Conservation (phyloP, 768 basidiomycete genomes). For the Tremella fuciformis region DNA sequence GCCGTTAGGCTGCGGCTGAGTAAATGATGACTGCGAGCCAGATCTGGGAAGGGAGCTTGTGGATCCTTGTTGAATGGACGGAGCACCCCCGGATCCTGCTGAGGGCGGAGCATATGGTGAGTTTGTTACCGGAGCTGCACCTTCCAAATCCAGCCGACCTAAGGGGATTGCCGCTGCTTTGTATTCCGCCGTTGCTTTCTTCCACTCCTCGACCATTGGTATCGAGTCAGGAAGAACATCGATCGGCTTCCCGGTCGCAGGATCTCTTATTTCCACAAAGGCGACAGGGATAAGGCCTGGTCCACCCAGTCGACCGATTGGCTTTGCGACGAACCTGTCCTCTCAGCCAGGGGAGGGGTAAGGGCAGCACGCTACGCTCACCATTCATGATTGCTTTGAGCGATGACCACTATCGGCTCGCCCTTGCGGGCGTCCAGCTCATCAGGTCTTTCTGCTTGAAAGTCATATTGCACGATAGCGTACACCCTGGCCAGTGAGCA, state of each 20-base stretch:
- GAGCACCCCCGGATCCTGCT: background rate
- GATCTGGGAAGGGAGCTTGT: conserved; percentile 9
- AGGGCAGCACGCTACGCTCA: conserved; percentile 20
- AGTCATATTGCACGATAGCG: conserved; percentile 93
- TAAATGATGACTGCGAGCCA: conserved; percentile 8
- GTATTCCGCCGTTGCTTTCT: conserved; percentile 88
- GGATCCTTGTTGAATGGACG: background rate
- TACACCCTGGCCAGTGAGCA: conserved; percentile 65
- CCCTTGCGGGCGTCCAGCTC: conserved; percentile 93
- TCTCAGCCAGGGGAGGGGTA: background rate
- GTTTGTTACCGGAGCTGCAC: conserved; percentile 50
- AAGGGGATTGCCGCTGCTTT: conserved; percentile 94
- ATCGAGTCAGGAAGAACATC: conserved; percentile 63
- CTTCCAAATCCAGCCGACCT: conserved; percentile 73
- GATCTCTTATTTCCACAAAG: conserved; percentile 95
- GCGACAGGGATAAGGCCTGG: conserved; percentile 96
- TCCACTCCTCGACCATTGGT: conserved; percentile 99
- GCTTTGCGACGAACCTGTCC: conserved; percentile 84
- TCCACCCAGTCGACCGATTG: conserved; percentile 88
- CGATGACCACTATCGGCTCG: conserved; percentile 92
- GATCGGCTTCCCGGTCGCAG: conserved; percentile 74
- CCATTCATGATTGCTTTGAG: conserved; percentile 99
- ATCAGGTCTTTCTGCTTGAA: conserved; percentile 89
- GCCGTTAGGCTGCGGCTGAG: background rate
- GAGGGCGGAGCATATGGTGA: conserved; percentile 34